Evolutionary conservation across 768 basidiomycete species (phyloP).

Genomic region (Boletus barrowsii): DNA sequence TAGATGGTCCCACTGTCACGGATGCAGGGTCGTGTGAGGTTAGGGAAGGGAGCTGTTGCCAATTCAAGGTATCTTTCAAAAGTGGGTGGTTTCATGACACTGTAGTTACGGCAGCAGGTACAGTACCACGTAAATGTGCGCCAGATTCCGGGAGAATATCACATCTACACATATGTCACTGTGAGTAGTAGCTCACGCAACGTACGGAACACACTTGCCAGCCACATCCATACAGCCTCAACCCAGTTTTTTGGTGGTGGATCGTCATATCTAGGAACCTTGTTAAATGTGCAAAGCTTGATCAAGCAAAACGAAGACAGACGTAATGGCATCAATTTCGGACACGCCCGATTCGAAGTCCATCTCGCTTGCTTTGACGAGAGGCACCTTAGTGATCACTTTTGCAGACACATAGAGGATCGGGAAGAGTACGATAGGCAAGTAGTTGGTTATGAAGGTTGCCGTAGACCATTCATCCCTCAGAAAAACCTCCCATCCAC

Average conservation of each 20-base stretch:
- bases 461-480: constrained; percentile 33
- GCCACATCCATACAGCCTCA: constrained; percentile 18
- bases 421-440: constrained; percentile 42
- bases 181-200: too few species aligned
- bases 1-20: too few species aligned
- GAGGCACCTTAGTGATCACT: constrained; percentile 3
- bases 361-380: constrained; percentile 19
- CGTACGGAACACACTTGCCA: constrained; percentile 8
- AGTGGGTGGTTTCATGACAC: not conserved
- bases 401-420: constrained; percentile 37
- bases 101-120: not conserved
- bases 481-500: constrained; percentile 37
- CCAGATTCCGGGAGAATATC: too few species aligned
- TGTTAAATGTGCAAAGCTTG: not conserved
- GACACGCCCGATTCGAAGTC: constrained; percentile 14
- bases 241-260: constrained; percentile 20
- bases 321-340: constrained; percentile 21
- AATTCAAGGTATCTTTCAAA: too few species aligned
- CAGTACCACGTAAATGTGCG: not conserved
- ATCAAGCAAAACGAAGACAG: not conserved
- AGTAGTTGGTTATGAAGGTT: constrained; percentile 38
- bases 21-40: too few species aligned
- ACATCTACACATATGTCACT: too few species aligned
- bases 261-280: constrained; percentile 12
- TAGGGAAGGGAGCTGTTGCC: too few species aligned